These are phyloP conservation scores for Apiospora arundinis DNA, from an alignment of 2,329 filamentous ascomycete genomes.

Conservation along the genomic window DNA sequence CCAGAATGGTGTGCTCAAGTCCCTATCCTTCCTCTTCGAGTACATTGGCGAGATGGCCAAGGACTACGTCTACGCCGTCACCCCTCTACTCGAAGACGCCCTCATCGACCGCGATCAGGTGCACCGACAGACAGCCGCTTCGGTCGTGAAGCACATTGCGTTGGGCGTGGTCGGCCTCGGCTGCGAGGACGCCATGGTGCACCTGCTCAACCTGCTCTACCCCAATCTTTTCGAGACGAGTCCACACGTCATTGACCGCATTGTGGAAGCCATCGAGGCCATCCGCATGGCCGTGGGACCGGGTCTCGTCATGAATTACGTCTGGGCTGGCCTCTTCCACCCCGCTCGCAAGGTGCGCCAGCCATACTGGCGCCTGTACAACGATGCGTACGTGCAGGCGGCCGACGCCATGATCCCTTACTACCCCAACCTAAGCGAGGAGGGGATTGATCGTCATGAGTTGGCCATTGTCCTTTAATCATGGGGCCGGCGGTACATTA, in stretches of 20 bases:
- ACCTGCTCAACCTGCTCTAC: conserved; percentile 93
- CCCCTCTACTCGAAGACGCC: conserved; percentile 92
- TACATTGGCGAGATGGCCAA: conserved; percentile 99
- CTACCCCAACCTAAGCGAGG: conserved; percentile 86
- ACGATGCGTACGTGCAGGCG: conserved; percentile 92
- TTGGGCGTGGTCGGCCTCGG: conserved; percentile 96
- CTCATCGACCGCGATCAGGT: conserved; percentile 98
- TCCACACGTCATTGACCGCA: conserved; percentile 97
- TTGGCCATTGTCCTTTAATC: conserved; percentile 78
- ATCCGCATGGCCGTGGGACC: conserved; percentile 93
- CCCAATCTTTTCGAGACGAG: conserved; percentile 98
- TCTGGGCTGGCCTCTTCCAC: conserved; percentile 97
- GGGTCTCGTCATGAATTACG: conserved; percentile 94
- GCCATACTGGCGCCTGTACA: conserved; percentile 97
- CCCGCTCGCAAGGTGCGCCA: conserved; percentile 92
- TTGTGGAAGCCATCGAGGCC: conserved; percentile 96
- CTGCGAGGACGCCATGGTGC: conserved; percentile 98
- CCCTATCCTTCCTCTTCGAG: conserved; percentile 95
- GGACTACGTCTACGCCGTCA: conserved; percentile 98
- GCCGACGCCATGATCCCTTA: conserved; percentile 97
- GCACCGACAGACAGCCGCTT: conserved; percentile 94
- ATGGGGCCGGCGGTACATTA: not conserved
- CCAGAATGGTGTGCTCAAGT: conserved; percentile 97
- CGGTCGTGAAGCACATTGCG: conserved; percentile 96
- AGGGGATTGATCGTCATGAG: conserved; percentile 79